Percentiles rank a stretch among this genome's conserved stretches.
Conservation (phyloP, 306 rosid genomes). For the Trifolium repens region DNA sequence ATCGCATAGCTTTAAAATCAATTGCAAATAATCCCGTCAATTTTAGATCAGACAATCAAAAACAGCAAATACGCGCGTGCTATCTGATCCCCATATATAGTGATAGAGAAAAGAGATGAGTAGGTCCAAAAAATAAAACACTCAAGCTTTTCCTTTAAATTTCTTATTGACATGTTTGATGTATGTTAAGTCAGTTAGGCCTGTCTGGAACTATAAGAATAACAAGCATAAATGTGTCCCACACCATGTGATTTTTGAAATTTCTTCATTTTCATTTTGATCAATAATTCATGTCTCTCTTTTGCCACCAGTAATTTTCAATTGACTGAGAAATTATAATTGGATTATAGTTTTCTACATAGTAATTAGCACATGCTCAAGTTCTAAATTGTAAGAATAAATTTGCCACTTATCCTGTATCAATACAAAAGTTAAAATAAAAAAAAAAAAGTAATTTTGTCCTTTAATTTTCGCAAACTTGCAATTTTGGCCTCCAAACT, state of each 20-base stretch:
- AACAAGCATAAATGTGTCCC: slow-evolving; percentile 50
- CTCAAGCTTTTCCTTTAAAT: slow-evolving; percentile 32
- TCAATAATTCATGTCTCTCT: background rate
- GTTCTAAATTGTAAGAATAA: background rate
- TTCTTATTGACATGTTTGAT: slow-evolving; percentile 37
- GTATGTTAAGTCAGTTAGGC: slow-evolving; percentile 50
- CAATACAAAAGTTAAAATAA: background rate
- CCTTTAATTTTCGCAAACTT: no score
- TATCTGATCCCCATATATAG: background rate
- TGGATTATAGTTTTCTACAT: background rate
- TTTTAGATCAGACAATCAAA: no score
- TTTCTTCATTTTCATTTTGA: background rate
- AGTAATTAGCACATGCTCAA: background rate
- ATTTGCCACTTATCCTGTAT: background rate
- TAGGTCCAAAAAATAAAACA: slow-evolving; percentile 34
- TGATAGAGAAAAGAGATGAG: slow-evolving; percentile 1
- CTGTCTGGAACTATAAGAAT: slow-evolving; percentile 54
- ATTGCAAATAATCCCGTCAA: no score
- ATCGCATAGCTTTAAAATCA: no score
- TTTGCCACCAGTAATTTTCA: background rate
- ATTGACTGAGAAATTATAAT: background rate
- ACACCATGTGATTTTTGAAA: slow-evolving; percentile 46
- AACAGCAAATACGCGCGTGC: no score
- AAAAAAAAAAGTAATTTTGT: no score
- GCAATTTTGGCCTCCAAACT: no score